Base-by-base conservation (phyloP, 2,329 filamentous ascomycete species). In the Aspergillus tubingensis region DNA sequence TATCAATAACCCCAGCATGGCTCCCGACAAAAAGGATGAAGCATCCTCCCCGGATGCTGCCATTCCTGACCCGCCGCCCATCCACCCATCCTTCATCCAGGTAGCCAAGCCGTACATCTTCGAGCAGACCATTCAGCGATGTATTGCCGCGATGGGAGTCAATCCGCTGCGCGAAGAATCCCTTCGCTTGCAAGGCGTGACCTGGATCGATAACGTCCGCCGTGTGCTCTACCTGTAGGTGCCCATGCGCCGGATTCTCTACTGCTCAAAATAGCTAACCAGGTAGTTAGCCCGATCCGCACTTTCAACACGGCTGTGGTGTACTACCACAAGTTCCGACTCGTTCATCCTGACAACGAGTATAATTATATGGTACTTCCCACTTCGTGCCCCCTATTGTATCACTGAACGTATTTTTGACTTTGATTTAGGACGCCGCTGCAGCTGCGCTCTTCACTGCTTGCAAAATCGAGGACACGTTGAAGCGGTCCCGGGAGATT, bases 401-500 rank as follows among this genome's bases (percentile, higher is more conserved):
- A 36, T 11, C 32, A 13, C 32, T 36, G 4, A 5, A 36, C 11
- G 32, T 36, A 5, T 5, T 36, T 5, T 36, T 36, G 10, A 36
- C 32, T 36, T 13, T n/a, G 43, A 30, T 36, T 65, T 78, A 91
- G 75, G 94, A 98, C 73, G 93, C 92, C 1, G 92, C 94, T 0
- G 86, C 95, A 6, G 92, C 95, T 1, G 90, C 92, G 23, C 81
- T 99, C 8, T 94, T 98, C 71, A 91, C 93, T 2, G 93, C 93
- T 2, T 98, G 94, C 82, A 99, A 99, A 80, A 92, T 96, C 49
- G 95, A 99, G 77, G 95, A 99, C 76, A 99, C 95, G 0, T 85
- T 97, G 67, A 99, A 99, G 79, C 98, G 98, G 80, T 96, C 92
- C 3, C 88, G 86, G 60, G 95, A 99, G 65, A 96, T 99, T 62